A percentile compares a stretch with the other conserved stretches of the same genome.
phyloP scores from a whole-genome alignment of 306 rosid species.

The Macrotyloma uniflorum region DNA sequence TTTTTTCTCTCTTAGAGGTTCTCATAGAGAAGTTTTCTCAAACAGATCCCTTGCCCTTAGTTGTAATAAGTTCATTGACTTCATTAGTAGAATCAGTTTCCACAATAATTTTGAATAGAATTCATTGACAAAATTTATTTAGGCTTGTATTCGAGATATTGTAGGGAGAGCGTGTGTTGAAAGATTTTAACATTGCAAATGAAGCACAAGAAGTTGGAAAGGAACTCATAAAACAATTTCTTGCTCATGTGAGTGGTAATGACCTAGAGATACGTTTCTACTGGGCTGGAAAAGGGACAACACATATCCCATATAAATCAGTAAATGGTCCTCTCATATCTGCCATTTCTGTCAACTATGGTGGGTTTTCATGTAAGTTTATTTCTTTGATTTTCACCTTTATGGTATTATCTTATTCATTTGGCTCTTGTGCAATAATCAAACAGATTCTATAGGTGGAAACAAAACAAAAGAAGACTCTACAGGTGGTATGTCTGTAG shows the following conservation, averaged over 20 bases:
- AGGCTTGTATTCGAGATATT: conserved; percentile 12
- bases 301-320: conserved; percentile 48
- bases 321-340: conserved; percentile 71
- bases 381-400: neutral
- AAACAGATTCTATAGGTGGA: neutral
- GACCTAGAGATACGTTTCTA: conserved; percentile 54
- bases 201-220: conserved; percentile 42
- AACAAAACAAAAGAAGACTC: neutral
- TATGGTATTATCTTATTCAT: neutral
- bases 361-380: conserved; percentile 34
- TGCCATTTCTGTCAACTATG: conserved; percentile 50
- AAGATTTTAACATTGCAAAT: conserved; percentile 59
- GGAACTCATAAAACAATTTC: neutral
- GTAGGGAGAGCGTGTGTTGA: conserved; percentile 40
- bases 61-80: neutral
- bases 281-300: conserved; percentile 73
- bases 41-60: too few relatives aligned
- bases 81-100: neutral
- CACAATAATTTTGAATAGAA: neutral
- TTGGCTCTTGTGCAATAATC: neutral
- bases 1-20: too few relatives aligned
- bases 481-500: neutral
- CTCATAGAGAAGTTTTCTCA: too few relatives aligned
- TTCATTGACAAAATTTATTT: neutral
- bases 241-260: conserved; percentile 29